Evolutionary conservation across 345 rosid genomes (phyloP).

Genomic region (Mercurialis annua): DNA sequence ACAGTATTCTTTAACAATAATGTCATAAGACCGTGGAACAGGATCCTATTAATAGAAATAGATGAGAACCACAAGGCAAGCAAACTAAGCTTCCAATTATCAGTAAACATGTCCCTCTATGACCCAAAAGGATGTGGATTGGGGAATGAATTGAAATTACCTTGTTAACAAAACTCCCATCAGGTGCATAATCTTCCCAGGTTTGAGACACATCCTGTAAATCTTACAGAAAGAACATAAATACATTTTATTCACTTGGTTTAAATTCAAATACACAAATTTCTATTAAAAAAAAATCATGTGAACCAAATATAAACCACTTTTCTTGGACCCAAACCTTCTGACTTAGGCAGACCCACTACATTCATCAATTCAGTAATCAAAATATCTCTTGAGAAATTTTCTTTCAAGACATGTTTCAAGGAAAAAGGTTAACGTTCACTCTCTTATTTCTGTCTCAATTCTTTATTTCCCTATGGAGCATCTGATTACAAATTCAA

Average conservation of each 20-base stretch:
- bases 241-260: background rate
- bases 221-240: slow-evolving; percentile 3
- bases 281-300: background rate
- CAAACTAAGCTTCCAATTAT: background rate
- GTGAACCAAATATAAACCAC: background rate
- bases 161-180: slow-evolving; percentile 37
- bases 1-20: slow-evolving; percentile 62
- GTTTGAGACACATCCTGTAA: slow-evolving; percentile 57
- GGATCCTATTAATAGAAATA: slow-evolving; percentile 34
- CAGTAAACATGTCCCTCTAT: background rate
- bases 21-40: slow-evolving; percentile 60
- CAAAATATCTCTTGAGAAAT: too few species aligned
- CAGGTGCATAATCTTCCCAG: slow-evolving; percentile 66
- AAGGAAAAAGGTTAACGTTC: background rate
- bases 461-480: background rate
- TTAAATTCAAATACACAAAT: background rate
- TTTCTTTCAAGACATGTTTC: background rate
- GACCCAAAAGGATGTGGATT: background rate
- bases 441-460: background rate
- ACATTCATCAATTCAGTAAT: background rate
- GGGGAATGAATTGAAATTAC: slow-evolving; percentile 28
- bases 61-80: slow-evolving; percentile 4
- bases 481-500: background rate
- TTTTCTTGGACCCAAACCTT: background rate
- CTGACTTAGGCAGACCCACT: background rate